A percentile compares a stretch with the other conserved stretches of the same genome.
Evolutionary conservation across 2,329 filamentous ascomycete species (phyloP).

Genomic region (Tolypocladium amazonense): DNA sequence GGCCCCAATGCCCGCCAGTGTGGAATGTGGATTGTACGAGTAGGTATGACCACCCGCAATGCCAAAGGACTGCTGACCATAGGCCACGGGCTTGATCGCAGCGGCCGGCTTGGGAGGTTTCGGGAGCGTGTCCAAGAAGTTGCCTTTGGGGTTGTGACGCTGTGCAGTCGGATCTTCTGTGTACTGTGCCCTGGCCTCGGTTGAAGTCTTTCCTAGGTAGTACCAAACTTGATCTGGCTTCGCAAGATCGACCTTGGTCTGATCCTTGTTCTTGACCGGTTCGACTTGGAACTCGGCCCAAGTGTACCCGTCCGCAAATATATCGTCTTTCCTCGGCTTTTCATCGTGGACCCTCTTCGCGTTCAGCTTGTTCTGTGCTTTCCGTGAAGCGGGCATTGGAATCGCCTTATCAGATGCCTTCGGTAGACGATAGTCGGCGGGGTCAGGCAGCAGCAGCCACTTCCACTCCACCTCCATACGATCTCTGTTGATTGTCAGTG

Average conservation of each 20-base stretch:
- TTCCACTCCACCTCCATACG: constrained; percentile 75
- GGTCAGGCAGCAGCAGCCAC: constrained; percentile 65
- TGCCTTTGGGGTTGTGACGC: constrained; percentile 57
- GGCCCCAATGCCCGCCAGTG: neutral
- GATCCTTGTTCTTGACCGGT: constrained; percentile 44
- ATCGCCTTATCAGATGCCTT: constrained; percentile 65
- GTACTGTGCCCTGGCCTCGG: constrained; percentile 84
- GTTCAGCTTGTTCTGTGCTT: constrained; percentile 57
- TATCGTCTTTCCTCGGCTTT: constrained; percentile 53
- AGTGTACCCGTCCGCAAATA: constrained; percentile 56
- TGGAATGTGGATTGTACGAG: constrained; percentile 3
- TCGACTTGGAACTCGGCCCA: constrained; percentile 74
- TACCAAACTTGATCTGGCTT: constrained; percentile 75
- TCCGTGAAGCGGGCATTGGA: constrained; percentile 54
- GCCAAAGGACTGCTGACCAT: constrained; percentile 2
- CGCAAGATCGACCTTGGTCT: constrained; percentile 59
- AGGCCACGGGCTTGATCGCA: constrained; percentile 9
- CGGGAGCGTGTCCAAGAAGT: constrained; percentile 61
- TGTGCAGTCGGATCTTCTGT: constrained; percentile 59
- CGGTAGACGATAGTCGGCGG: constrained; percentile 59
- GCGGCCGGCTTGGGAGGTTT: constrained; percentile 33
- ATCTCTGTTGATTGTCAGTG: constrained; percentile 46
- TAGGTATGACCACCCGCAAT: constrained; percentile 7
- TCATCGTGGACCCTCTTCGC: constrained; percentile 52
- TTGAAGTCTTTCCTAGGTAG: constrained; percentile 78